These are phyloP conservation scores for Sclerotinia minor DNA, from an alignment of 2,329 filamentous ascomycete genomes.

Conservation along the genomic window DNA sequence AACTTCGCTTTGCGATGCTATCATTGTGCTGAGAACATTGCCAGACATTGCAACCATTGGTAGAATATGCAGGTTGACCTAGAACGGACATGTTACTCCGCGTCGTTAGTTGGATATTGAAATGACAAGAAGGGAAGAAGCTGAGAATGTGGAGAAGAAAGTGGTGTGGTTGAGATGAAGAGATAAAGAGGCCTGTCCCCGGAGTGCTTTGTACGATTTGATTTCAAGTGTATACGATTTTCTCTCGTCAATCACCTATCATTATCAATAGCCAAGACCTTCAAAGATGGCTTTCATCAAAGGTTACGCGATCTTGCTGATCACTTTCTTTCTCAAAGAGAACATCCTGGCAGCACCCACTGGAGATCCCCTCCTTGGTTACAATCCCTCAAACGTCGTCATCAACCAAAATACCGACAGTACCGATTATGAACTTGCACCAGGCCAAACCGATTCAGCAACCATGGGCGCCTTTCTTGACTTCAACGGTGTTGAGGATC, in stretches of 20 bases:
- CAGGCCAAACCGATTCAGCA: conserved; percentile 52
- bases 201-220: neutral
- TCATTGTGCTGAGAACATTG: neutral
- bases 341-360: conserved; percentile 32
- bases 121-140: neutral
- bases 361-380: conserved; percentile 44
- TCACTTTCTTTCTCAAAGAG: conserved; percentile 20
- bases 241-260: neutral
- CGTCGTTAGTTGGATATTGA: neutral
- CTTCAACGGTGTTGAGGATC: conserved; percentile 52
- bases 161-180: neutral
- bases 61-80: neutral
- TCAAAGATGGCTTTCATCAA: neutral
- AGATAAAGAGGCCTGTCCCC: neutral
- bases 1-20: neutral
- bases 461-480: conserved; percentile 55
- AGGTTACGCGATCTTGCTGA: conserved; percentile 19
- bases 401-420: conserved; percentile 42
- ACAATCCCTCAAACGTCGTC: conserved; percentile 43
- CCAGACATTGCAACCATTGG: conserved; percentile 1
- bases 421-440: conserved; percentile 47
- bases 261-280: conserved; percentile 1
- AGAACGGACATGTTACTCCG: neutral
- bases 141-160: neutral
- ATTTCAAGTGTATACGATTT: neutral